Conservation (phyloP, 768 basidiomycete genomes). For the Amanita subjunquillea region DNA sequence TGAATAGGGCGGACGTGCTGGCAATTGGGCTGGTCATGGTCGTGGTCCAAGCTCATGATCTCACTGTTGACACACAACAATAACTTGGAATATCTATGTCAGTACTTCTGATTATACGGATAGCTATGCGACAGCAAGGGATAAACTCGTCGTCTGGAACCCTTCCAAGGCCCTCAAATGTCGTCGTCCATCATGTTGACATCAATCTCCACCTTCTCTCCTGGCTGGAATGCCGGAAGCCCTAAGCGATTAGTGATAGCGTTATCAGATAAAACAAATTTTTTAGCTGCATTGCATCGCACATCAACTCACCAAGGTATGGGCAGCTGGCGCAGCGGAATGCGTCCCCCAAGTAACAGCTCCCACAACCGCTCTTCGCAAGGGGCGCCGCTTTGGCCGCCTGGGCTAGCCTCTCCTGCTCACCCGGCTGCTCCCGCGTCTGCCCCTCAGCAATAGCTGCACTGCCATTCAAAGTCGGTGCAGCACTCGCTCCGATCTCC, state of each 20-base stretch:
- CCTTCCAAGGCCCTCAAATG: constrained; percentile 33
- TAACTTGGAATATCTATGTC: neutral
- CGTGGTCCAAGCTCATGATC: neutral
- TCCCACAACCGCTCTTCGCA: constrained; percentile 95
- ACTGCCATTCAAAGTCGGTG: neutral
- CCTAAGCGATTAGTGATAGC: constrained; percentile 36
- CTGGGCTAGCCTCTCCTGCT: constrained; percentile 52
- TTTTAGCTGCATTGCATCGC: neutral
- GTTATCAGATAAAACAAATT: neutral
- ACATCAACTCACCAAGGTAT: constrained; percentile 71
- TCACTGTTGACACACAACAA: neutral
- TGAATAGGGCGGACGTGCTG: constrained; percentile 8
- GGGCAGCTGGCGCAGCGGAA: constrained; percentile 96
- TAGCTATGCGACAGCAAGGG: neutral
- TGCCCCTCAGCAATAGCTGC: neutral
- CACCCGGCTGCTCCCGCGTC: constrained; percentile 17
- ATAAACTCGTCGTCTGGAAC: neutral
- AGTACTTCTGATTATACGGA: neutral
- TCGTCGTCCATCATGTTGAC: constrained; percentile 70
- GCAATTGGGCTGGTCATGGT: constrained; percentile 7
- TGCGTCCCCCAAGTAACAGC: constrained; percentile 95
- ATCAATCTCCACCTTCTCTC: constrained; percentile 92
- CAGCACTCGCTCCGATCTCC: constrained; percentile 35
- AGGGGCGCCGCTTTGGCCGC: constrained; percentile 70
- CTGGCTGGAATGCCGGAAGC: constrained; percentile 95